These are phyloP conservation scores for Solanum virginianum DNA, from an alignment of 257 asterid species.

Conservation along the genomic window DNA sequence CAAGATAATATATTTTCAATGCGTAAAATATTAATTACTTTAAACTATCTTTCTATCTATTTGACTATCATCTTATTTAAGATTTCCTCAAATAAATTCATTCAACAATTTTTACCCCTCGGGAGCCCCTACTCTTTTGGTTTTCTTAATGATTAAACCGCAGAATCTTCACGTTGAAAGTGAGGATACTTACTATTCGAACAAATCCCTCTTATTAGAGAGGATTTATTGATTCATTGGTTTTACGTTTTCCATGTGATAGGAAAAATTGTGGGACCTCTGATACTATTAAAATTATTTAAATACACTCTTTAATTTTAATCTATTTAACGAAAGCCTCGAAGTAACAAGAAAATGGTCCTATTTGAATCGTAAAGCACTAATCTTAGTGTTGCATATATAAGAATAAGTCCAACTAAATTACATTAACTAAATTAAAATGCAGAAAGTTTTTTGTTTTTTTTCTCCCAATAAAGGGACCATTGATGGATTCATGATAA, in stretches of 20 bases:
- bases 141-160: too few species aligned
- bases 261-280: neutral
- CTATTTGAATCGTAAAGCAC: too few species aligned
- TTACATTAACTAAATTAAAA: too few species aligned
- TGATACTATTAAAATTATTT: neutral
- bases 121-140: too few species aligned
- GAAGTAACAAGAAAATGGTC: neutral
- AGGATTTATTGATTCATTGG: neutral
- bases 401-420: neutral
- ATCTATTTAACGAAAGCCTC: neutral
- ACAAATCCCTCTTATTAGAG: too few species aligned
- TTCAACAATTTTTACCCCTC: too few species aligned
- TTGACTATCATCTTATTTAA: neutral
- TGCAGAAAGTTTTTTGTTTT: too few species aligned
- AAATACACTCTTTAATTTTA: neutral
- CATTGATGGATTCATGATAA: neutral
- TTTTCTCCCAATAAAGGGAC: neutral
- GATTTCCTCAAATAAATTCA: neutral
- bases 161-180: too few species aligned
- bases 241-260: neutral
- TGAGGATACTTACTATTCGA: too few species aligned
- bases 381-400: too few species aligned
- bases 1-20: neutral
- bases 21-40: neutral
- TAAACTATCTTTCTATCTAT: neutral